Base-by-base conservation (phyloP, 1,284 basidiomycete species). In the Ceratobasidium sp. region DNA sequence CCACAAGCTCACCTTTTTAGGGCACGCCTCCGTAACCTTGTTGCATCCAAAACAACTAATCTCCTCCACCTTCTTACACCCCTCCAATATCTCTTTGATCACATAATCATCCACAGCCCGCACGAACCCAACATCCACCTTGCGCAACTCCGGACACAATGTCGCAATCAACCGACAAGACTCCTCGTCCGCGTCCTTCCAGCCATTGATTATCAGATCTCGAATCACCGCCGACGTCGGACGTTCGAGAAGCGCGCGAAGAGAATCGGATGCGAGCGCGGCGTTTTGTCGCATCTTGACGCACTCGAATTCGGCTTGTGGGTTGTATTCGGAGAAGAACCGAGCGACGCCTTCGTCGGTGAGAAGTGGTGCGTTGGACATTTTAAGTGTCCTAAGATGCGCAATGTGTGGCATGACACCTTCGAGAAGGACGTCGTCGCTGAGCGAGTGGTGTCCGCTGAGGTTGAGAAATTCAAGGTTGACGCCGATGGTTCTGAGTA, bases 51-150 rank as follows among this genome's bases (percentile, higher is more conserved):
- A 93, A 2, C 90, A 87, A 81, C 88, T 91, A 77, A 93, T 82
- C 80, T 92, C 90, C 76, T 83, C 82, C 61, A 94, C 79, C 59
- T 85, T 68, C 83, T 34, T 79, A 68, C 86, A 86, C 0, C 85
- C 85, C 17, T 93, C 90, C 79, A 95, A 82, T 80, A 95, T 84
- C 25, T 84, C 87, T 82, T 94, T 92, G 77, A 99, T 84, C 1
- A 93, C 86, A 81, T 92, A 95, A 83, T 99, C 94, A 79, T 97
- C 93, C 43, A 95, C 88, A 49, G 90, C 88, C 56, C 97, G 86
- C 79, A 96, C 97, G 89, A 95, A 99, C 0, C 96, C 92, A 6
- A 98, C 83, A 81, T 99, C 95, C 46, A 99, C 81, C 81, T 85
- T 87, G 78, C 84, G 85, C 79, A 98, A 81, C 32, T 87, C 84